Evolutionary conservation across 306 rosid species (phyloP).

Genomic region (Vigna radiata): DNA sequence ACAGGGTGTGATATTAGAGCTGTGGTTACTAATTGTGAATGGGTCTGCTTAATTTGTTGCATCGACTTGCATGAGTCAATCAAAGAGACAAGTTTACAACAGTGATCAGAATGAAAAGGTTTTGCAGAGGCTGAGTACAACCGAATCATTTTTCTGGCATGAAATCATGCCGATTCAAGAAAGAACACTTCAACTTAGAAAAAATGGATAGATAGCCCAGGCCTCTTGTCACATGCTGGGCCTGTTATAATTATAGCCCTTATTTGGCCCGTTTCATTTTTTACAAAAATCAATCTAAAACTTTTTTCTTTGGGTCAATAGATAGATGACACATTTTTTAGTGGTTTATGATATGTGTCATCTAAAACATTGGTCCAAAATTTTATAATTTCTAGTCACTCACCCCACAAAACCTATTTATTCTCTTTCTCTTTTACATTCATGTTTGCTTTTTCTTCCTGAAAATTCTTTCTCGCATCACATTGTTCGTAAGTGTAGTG

Average conservation of each 20-base stretch:
- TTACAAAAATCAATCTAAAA: too few relatives aligned
- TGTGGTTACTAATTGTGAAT: conserved; percentile 58
- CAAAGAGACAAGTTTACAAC: conserved; percentile 36
- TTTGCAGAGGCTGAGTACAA: conserved; percentile 45
- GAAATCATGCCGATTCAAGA: neutral
- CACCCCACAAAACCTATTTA: too few relatives aligned
- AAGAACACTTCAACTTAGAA: neutral
- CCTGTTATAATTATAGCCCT: neutral
- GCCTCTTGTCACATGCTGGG: neutral
- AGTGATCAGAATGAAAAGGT: conserved; percentile 35
- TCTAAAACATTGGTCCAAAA: too few relatives aligned
- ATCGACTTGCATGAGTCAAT: conserved; percentile 61
- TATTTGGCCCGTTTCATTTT: neutral
- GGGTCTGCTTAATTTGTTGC: conserved; percentile 59
- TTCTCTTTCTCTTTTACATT: too few relatives aligned
- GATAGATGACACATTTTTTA: too few relatives aligned
- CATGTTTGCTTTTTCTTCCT: too few relatives aligned
- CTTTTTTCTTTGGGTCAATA: too few relatives aligned
- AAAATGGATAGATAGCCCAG: neutral
- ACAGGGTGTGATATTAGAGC: conserved; percentile 51
- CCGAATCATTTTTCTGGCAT: conserved; percentile 44
- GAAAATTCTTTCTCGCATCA: too few relatives aligned
- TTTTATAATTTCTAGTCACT: too few relatives aligned
- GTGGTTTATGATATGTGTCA: too few relatives aligned
- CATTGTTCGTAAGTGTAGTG: too few relatives aligned